Base-by-base conservation (phyloP, 176 grass and related monocot genomes). In the Eragrostis nindensis region DNA sequence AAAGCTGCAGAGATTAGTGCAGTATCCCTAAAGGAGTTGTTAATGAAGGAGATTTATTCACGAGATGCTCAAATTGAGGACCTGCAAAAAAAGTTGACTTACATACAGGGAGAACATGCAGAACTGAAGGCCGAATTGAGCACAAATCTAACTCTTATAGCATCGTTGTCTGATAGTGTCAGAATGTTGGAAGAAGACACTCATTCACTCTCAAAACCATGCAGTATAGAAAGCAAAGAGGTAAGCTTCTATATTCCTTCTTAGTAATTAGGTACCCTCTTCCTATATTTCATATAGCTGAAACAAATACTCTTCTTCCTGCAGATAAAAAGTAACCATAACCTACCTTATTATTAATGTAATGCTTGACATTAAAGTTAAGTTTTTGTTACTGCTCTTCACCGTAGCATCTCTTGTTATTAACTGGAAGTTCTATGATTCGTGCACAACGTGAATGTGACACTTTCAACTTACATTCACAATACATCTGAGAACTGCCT, bases 71-170 rank as follows among this genome's bases (percentile, higher is more conserved):
- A 87, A 39, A 66, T 87, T 60, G 92, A 87, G 60, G 83, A 49
- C 36, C n/a, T 92, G 60, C 89, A 88, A 36, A 89, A 70, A 81
- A 85, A 77, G 24, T n/a, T 91, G 12, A 21, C 54, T 60, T 24
- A 73, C 71, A 62, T 82, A 54, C 85, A 94, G 73, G 88, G 80
- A 80, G 83, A 93, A 88, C 94, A 91, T 76, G 66, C 41, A 44
- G 89, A 87, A 82, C 49, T 94, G 54, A 86, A 87, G 68, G 70
- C 77, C 15, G 64, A 86, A 1, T 75, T 94, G 56, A 73, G 85
- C 76, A 70, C 46, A 7, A 90, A 86, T 83, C 62, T 81, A 62
- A 55, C 76, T n/a, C 84, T 90, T 56, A 46, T 94, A 66, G 43
- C 41, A 69, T 88, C 83, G 25, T 74, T 97, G 75, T 77, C 74